Evolutionary conservation across 2,329 filamentous ascomycete species (phyloP).

Genomic region (Colletotrichum sp.): DNA sequence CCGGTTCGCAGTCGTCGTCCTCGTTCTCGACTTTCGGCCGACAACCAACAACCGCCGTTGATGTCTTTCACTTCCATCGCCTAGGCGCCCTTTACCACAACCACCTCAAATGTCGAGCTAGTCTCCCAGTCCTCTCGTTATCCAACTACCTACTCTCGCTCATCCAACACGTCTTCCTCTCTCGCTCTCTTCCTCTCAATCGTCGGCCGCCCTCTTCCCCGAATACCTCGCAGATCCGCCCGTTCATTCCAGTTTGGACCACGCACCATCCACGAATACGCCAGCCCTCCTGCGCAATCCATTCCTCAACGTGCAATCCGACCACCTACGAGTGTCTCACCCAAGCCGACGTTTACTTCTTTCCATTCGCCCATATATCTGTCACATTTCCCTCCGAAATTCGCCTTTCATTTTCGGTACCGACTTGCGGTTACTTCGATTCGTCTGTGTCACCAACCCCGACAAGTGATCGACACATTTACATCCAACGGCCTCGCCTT

Average conservation of each 20-base stretch:
- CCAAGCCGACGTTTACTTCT: not conserved
- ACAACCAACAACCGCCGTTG: constrained; percentile 5
- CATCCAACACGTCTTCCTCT: not conserved
- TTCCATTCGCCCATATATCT: not conserved
- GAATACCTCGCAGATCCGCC: not conserved
- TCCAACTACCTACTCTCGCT: not conserved
- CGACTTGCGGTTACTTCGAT: not conserved
- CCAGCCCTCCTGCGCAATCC: constrained; percentile 2
- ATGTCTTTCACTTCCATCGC: constrained; percentile 19
- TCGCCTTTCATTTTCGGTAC: not conserved
- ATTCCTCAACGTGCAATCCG: constrained; percentile 5
- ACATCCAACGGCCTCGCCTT: constrained; percentile 3
- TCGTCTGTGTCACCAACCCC: not conserved
- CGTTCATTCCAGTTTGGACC: constrained; percentile 7
- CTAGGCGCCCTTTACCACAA: constrained; percentile 11
- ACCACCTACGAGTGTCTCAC: not conserved
- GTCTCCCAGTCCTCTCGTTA: constrained; percentile 25
- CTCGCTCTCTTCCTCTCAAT: not conserved
- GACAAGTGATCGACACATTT: constrained; percentile 7
- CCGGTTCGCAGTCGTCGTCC: not conserved
- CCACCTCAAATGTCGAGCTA: constrained; percentile 22
- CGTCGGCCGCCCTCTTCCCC: not conserved
- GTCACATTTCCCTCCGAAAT: not conserved
- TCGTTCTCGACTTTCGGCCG: constrained; percentile 1
- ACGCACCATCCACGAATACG: not conserved